These are phyloP conservation scores for Pseudomicrostroma phylloplanum DNA, from an alignment of 1,284 basidiomycete species.

Conservation along the genomic window DNA sequence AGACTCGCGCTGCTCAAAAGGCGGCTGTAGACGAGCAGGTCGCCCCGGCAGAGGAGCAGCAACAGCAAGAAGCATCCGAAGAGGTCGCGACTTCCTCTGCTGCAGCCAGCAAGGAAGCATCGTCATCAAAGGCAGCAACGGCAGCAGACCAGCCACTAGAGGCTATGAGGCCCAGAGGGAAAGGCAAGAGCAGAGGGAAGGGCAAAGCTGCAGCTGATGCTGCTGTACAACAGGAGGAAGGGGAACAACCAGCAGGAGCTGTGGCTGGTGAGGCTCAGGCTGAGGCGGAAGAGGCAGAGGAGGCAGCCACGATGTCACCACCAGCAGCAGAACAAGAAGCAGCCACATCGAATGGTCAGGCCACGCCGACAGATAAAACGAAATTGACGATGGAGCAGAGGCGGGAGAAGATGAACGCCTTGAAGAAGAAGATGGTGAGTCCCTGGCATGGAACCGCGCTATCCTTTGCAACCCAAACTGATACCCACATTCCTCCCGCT, in stretches of 20 bases:
- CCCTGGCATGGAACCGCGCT: background rate
- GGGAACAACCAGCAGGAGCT: no score
- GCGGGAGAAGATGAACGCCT: conserved; percentile 67
- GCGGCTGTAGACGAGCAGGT: background rate
- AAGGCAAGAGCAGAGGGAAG: background rate
- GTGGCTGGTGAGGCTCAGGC: background rate
- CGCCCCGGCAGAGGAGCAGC: no score
- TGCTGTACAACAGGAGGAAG: no score
- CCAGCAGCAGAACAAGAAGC: background rate
- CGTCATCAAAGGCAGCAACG: background rate
- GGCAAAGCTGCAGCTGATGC: no score
- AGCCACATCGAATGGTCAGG: background rate
- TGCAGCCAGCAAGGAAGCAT: background rate
- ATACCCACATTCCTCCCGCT: background rate
- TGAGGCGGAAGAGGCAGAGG: background rate
- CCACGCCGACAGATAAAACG: background rate
- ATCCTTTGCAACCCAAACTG: background rate
- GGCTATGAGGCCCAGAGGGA: background rate
- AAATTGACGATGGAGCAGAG: conserved; percentile 64
- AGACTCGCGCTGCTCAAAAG: background rate
- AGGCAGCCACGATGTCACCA: background rate
- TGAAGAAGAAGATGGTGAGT: conserved; percentile 71
- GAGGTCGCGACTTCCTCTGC: background rate
- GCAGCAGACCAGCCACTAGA: background rate
- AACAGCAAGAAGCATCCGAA: background rate